These are phyloP conservation scores for Asterella californica DNA, from an alignment of 225 moss, liverwort and hornwort species.

Conservation along the genomic window DNA sequence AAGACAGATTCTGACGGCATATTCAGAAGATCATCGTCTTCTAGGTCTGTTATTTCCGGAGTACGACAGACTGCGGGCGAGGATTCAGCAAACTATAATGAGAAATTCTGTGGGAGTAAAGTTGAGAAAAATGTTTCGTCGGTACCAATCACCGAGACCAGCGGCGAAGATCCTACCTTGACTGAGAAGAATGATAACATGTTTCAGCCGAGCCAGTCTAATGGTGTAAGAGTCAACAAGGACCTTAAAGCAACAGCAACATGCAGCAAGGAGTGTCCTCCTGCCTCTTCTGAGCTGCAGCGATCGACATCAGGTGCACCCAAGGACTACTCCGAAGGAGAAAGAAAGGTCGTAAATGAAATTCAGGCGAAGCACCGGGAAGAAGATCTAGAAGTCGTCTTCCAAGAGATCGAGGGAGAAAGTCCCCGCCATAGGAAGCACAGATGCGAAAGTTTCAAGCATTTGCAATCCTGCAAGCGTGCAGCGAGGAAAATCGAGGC, in stretches of 20 bases:
- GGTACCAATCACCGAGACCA: neutral
- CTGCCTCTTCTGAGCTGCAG: neutral
- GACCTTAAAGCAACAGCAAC: neutral
- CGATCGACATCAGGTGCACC: neutral
- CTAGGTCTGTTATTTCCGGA: neutral
- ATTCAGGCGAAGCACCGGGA: neutral
- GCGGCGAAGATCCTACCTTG: neutral
- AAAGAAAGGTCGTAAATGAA: neutral
- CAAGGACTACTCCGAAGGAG: too few species aligned
- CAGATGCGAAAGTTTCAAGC: slow-evolving; percentile 1
- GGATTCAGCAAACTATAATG: neutral
- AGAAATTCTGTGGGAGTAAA: neutral
- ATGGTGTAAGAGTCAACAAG: too few species aligned
- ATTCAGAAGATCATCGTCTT: neutral
- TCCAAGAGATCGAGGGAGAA: slow-evolving; percentile 3
- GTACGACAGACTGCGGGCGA: neutral
- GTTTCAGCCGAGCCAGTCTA: too few species aligned
- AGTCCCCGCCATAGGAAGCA: neutral
- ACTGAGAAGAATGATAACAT: neutral
- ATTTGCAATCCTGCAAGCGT: neutral
- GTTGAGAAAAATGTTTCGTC: neutral
- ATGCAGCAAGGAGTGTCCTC: neutral
- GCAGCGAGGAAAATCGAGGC: neutral
- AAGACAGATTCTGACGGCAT: neutral
- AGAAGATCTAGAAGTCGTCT: neutral